A percentile compares a stretch with the other conserved stretches of the same genome.
Conservation (phyloP, 805 yeast genomes). For the Wickerhamiella azyma region DNA sequence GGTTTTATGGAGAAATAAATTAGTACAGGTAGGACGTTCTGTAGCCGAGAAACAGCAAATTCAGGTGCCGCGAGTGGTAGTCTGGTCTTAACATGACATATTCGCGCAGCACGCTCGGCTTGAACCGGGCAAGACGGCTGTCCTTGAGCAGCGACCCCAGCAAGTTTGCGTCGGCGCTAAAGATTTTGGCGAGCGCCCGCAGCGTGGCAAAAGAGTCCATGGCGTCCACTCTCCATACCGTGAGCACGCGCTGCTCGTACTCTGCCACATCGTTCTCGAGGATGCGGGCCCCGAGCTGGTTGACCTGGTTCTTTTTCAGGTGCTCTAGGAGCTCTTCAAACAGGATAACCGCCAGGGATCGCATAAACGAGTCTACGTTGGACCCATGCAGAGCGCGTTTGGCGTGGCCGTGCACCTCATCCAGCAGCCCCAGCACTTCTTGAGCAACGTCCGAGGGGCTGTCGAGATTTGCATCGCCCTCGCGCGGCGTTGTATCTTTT, state of each 20-base stretch:
- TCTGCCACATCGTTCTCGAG: conserved; percentile 72
- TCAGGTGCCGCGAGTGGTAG: conserved; percentile 10
- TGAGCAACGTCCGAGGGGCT: conserved; percentile 57
- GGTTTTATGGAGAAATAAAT: background rate
- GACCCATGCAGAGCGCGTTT: conserved; percentile 29
- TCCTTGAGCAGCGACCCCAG: conserved; percentile 67
- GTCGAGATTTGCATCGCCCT: conserved; percentile 6
- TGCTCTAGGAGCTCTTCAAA: conserved; percentile 52
- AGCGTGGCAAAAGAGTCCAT: conserved; percentile 53
- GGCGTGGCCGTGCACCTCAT: conserved; percentile 30
- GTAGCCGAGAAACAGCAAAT: conserved; percentile 14
- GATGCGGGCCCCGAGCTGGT: conserved; percentile 68
- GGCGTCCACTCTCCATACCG: conserved; percentile 52
- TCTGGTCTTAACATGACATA: conserved; percentile 17
- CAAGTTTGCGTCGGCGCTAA: conserved; percentile 70
- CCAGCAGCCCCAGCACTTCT: conserved; percentile 41
- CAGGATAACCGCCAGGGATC: conserved; percentile 44
- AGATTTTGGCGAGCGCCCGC: conserved; percentile 71
- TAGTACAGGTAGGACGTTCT: background rate
- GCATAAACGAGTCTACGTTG: conserved; percentile 39
- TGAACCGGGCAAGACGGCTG: conserved; percentile 58
- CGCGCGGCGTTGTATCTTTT: conserved; percentile 44
- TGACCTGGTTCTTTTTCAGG: conserved; percentile 60
- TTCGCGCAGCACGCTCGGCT: conserved; percentile 29
- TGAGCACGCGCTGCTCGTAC: conserved; percentile 48